phyloP scores from a whole-genome alignment of 2,329 filamentous ascomycete genomes.

The Exophiala bonariae region DNA sequence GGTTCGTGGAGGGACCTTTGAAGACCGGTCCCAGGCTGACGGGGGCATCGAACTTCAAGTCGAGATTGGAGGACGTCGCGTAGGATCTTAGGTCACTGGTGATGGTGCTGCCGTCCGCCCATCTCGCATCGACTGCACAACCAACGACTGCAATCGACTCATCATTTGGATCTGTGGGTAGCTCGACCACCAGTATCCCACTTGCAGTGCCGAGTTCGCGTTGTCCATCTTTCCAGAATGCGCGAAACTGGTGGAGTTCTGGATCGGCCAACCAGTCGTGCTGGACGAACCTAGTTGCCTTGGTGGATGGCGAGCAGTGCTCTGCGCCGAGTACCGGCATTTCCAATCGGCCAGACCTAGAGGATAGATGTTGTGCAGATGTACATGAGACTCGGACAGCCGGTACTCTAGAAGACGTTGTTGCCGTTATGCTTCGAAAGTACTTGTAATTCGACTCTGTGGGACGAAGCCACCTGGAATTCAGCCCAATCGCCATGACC shows the following conservation, averaged over 20 bases:
- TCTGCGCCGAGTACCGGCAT: background rate
- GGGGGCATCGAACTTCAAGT: conserved; percentile 1
- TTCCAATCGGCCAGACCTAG: background rate
- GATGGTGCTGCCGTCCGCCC: conserved; percentile 4
- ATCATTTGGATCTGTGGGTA: background rate
- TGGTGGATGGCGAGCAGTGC: background rate
- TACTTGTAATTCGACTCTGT: conserved; percentile 7
- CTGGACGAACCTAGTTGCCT: no score
- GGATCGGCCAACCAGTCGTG: no score
- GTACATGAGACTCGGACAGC: conserved; percentile 1
- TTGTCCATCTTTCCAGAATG: no score
- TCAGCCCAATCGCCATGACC: background rate
- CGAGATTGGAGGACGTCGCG: background rate
- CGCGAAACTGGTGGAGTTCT: no score
- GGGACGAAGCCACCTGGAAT: background rate
- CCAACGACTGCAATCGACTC: background rate
- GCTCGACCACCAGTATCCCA: conserved; percentile 3
- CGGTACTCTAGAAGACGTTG: conserved; percentile 1
- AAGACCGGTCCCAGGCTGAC: background rate
- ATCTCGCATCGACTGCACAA: conserved; percentile 6
- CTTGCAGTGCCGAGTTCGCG: background rate
- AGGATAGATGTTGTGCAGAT: background rate
- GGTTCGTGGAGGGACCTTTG: background rate
- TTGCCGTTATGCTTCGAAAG: background rate
- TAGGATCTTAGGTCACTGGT: conserved; percentile 2